Evolutionary conservation across 1,139 yeast species (phyloP), one percentile per base, ranked within the genome.

Genomic region (Zygosaccharomyces pseudobailii): DNA sequence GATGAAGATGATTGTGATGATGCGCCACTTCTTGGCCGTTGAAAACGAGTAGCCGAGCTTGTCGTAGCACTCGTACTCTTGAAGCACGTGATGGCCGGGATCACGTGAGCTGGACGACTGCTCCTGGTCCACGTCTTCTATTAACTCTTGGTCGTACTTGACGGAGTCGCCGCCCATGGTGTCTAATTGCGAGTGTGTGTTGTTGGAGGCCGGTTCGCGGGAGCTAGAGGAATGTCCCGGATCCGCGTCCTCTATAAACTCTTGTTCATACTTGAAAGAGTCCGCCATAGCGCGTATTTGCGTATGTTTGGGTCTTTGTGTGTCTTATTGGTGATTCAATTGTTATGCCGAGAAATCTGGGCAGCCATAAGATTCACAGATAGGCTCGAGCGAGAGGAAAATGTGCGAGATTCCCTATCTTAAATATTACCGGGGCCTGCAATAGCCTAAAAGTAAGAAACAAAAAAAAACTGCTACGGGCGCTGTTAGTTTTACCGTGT

Each of bases 131-230:
- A 33, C 38, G 35, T 43, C 40, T 38, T 43, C 46, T 25, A 43
- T 20, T 10, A 43, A 43, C 46, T 43, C 75, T 34, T 67, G 68
- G 24, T 62, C 71, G 42, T 63, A 59, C 53, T 57, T 62, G 54
- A 53, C 40, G 17, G 17, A 13, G 17, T 13, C 17, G 17, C 9
- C 27, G 31, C 40, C 40, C 40, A 36, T 36, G 20, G 19, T 36
- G 17, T 24, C 8, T 8, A 8, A 24, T 6, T 24, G 27, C 27
- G 27, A 24, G 27, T 24, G 27, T 24, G 27, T 24, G 27, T 24
- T 6, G 6, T 6, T 24, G 27, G 27, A 24, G 6, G 27, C 27
- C 17, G 17, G 17, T 13, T 13, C 17, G 17, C 17, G 17, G 17
- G 17, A 13, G 17, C 17, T 13, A 13, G 17, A 13, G 17, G 17